Conservation (phyloP, 441 rosid genomes). For the Brassica hybrid region DNA sequence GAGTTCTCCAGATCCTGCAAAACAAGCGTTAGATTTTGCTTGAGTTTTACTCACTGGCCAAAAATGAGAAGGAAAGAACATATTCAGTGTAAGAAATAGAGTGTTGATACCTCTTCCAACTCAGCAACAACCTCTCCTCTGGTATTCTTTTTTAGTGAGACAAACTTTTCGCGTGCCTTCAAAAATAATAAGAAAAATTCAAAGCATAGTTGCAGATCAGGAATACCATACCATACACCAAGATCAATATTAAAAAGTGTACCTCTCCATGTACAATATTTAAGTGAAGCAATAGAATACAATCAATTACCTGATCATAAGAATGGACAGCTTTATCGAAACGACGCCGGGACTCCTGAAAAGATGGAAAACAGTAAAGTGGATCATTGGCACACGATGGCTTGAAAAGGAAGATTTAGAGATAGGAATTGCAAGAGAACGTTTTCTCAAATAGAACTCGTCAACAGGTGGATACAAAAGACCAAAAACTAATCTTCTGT, state of each 20-base stretch:
- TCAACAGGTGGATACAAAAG: conserved; percentile 8
- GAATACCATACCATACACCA: not conserved
- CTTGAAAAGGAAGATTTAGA: conserved; percentile 7
- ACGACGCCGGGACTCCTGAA: conserved; percentile 79
- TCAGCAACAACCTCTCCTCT: conserved; percentile 78
- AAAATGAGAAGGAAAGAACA: not conserved
- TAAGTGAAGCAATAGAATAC: not conserved
- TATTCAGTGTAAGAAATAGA: not conserved
- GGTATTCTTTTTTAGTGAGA: conserved; percentile 82
- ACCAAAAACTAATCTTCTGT: not conserved
- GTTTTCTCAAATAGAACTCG: not conserved
- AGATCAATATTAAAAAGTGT: not conserved
- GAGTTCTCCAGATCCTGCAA: conserved; percentile 85
- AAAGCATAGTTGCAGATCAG: conserved; percentile 10
- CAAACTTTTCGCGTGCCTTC: conserved; percentile 90
- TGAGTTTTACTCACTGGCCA: conserved; percentile 4
- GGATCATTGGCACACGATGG: not conserved
- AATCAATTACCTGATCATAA: conserved; percentile 79
- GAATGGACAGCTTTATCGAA: conserved; percentile 67
- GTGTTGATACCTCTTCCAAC: conserved; percentile 77
- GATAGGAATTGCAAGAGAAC: not conserved
- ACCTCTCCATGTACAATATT: not conserved
- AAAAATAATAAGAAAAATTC: conserved; percentile 31
- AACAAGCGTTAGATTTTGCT: not conserved
- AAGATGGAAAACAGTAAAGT: conserved; percentile 29